Base-by-base conservation (phyloP, 257 asterid species). In the Paulownia fortunei region DNA sequence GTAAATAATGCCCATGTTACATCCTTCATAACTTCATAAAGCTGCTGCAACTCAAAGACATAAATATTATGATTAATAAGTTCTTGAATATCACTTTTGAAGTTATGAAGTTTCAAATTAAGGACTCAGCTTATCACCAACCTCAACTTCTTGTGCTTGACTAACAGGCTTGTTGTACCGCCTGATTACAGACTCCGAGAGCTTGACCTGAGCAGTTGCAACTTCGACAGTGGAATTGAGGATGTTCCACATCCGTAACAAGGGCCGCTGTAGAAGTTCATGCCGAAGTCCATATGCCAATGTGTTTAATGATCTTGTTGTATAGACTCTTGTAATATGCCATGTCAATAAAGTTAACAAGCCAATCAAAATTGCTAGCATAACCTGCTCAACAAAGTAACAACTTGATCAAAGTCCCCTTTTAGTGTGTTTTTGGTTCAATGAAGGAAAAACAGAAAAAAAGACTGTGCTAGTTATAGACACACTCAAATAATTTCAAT, bases 1-100 rank as follows among this genome's bases (percentile, higher is more conserved):
- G 97, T 92, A 76, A 94, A 94, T 61, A 92, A 24, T 2, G 98
- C 98, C 98, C 98, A 94, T 2, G 97, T 94, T 30, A 92, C 74
- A 65, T 94, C 97, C 88, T 77, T 92, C 97, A 94, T 94, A 32
- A 87, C 91, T 72, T 88, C 93, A 49, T 94, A 94, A 68, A 94
- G 84, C 97, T 94, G 96, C 89, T 79, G 88, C 18, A 36, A 30
- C 23, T 44, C 64, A 83, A 76, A 67, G 54, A 18, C 19, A 64
- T 47, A 72, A 9, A 37, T 39, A 60, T 60, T 11, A 51, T 55
- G 70, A 26, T 56, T 9, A 61, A 26, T 41, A 21, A 15, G 3
- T 55, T 13, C 36, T 15, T n/a, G n/a, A 65, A 46, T 18, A 49
- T 6, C 46, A n/a, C n/a, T n/a, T n/a, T n/a, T n/a, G n/a, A n/a